Conservation (phyloP, 2,329 filamentous ascomycete genomes). For the Beauveria sp. region DNA sequence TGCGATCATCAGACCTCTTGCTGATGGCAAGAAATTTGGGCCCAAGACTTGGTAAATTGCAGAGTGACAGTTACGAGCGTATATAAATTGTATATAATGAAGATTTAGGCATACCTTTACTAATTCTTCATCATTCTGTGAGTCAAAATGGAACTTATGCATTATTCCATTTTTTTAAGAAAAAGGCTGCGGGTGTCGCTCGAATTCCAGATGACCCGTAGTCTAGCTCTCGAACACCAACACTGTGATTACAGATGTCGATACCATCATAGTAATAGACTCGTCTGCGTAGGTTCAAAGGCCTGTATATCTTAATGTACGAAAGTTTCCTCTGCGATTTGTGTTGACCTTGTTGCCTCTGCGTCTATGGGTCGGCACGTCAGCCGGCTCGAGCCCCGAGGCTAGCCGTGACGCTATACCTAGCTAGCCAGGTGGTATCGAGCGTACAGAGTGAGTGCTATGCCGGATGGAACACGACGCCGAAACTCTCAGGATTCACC, state of each 20-base stretch:
- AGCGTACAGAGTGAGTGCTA: not conserved
- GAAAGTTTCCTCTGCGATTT: too few relatives aligned
- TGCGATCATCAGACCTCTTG: conserved; percentile 19
- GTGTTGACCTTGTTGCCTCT: not conserved
- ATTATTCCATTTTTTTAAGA: too few relatives aligned
- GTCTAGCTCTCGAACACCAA: too few relatives aligned
- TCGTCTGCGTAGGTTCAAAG: not conserved
- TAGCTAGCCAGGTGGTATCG: conserved; percentile 1
- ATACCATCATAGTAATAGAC: not conserved
- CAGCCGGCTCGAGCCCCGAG: not conserved
- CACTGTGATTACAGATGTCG: too few relatives aligned
- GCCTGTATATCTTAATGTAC: too few relatives aligned
- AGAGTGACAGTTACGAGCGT: not conserved
- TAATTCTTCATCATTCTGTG: not conserved
- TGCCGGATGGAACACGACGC: not conserved
- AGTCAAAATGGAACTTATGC: not conserved
- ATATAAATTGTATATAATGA: not conserved
- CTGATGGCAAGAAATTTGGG: conserved; percentile 20
- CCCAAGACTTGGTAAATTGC: conserved; percentile 17
- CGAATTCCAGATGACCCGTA: too few relatives aligned
- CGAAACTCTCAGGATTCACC: not conserved
- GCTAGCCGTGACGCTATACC: not conserved
- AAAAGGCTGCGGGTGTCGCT: too few relatives aligned
- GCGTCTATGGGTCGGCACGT: too few relatives aligned
- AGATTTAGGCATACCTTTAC: not conserved